These are phyloP conservation scores for Purshia tridentata DNA, from an alignment of 306 rosid genomes.

Conservation along the genomic window DNA sequence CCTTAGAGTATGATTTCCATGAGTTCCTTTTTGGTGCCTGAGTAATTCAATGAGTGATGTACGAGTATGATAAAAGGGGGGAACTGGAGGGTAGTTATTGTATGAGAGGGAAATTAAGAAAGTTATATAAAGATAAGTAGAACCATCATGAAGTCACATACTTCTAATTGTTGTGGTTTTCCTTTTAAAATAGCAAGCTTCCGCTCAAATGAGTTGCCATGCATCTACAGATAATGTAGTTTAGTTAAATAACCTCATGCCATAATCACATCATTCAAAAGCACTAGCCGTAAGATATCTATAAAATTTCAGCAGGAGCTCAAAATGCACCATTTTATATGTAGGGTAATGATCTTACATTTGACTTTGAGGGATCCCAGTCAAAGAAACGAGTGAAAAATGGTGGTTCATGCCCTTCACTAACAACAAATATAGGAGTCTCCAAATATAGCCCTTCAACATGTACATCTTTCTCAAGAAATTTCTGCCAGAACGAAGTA, in stretches of 20 bases:
- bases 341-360: slow-evolving; percentile 47
- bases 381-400: slow-evolving; percentile 81
- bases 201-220: slow-evolving; percentile 91
- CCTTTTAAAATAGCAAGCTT: slow-evolving; percentile 87
- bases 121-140: neutral
- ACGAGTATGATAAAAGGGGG: slow-evolving; percentile 2
- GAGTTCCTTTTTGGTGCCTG: slow-evolving; percentile 65
- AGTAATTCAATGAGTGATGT: slow-evolving; percentile 19
- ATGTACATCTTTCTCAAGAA: slow-evolving; percentile 69
- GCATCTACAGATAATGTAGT: slow-evolving; percentile 53
- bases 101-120: neutral
- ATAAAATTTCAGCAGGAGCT: neutral
- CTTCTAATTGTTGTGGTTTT: slow-evolving; percentile 51
- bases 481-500: slow-evolving; percentile 57
- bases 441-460: slow-evolving; percentile 62
- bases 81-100: neutral
- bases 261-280: neutral
- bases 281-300: neutral
- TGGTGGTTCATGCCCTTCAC: slow-evolving; percentile 80
- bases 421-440: slow-evolving; percentile 68
- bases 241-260: slow-evolving; percentile 19
- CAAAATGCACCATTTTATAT: neutral
- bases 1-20: slow-evolving; percentile 56
- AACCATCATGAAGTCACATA: slow-evolving; percentile 36
- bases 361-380: slow-evolving; percentile 80